These are phyloP conservation scores for Cucumis hystrix DNA, from an alignment of 306 rosid species.

Conservation along the genomic window DNA sequence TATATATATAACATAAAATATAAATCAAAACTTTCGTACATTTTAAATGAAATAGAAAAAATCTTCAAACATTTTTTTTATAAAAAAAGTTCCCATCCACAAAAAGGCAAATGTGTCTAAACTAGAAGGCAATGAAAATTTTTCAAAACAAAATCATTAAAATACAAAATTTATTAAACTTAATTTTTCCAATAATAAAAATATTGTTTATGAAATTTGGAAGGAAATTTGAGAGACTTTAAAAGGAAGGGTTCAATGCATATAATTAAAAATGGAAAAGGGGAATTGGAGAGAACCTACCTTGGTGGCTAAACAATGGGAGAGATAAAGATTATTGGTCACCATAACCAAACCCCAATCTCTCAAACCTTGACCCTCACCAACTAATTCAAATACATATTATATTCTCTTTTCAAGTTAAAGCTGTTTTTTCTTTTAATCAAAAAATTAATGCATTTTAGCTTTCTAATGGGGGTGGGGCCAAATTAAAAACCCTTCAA, in stretches of 20 bases:
- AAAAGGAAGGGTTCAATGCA: not conserved
- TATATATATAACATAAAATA: not conserved
- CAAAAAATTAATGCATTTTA: no score
- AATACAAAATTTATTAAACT: no score
- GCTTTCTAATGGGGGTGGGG: no score
- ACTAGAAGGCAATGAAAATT: no score
- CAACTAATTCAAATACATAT: not conserved
- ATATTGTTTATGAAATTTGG: not conserved
- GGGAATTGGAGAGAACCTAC: not conserved
- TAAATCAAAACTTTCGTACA: no score
- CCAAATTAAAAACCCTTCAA: no score
- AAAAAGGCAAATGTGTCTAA: not conserved
- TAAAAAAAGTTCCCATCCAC: not conserved
- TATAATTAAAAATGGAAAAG: not conserved
- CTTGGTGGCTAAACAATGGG: not conserved
- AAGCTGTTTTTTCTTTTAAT: not conserved
- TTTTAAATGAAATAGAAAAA: no score
- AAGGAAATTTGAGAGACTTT: not conserved
- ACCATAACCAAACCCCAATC: not conserved
- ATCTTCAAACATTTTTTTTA: not conserved
- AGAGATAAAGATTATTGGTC: not conserved
- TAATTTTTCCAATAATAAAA: no score
- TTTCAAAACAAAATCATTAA: no score
- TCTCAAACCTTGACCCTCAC: not conserved
- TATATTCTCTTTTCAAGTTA: no score